phyloP scores from a whole-genome alignment of 1,284 basidiomycete genomes.

The Somion occarium region DNA sequence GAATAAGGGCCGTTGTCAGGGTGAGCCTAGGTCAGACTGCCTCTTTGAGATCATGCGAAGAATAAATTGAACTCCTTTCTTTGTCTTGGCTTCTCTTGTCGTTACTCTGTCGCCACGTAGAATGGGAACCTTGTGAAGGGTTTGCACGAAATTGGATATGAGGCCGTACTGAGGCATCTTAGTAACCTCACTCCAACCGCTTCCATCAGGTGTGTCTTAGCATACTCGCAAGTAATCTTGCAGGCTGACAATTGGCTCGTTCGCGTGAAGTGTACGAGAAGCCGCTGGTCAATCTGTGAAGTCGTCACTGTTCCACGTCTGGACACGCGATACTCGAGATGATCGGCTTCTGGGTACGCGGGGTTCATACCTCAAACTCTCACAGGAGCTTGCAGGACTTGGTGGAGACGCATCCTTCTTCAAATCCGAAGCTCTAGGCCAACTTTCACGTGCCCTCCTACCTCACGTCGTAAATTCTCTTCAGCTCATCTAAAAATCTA shows the following conservation, averaged over 20 bases:
- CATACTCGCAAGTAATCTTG: slow-evolving; percentile 9
- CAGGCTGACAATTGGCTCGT: not conserved
- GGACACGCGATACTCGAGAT: slow-evolving; percentile 77
- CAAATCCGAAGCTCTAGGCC: slow-evolving; percentile 69
- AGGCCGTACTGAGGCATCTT: slow-evolving; percentile 75
- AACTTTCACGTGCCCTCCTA: slow-evolving; percentile 56
- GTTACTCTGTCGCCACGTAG: slow-evolving; percentile 30
- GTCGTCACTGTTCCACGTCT: slow-evolving; percentile 80
- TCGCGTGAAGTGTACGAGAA: slow-evolving; percentile 65
- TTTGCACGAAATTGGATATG: slow-evolving; percentile 77
- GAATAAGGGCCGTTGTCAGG: slow-evolving; percentile 61
- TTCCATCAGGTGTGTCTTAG: slow-evolving; percentile 77
- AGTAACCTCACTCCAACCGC: slow-evolving; percentile 68
- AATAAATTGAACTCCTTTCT: slow-evolving; percentile 18
- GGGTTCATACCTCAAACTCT: slow-evolving; percentile 60
- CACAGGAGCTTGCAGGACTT: slow-evolving; percentile 76
- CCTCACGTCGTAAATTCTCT: slow-evolving; percentile 47
- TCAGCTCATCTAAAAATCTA: too few species aligned
- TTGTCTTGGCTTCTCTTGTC: slow-evolving; percentile 11
- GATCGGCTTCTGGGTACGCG: slow-evolving; percentile 61
- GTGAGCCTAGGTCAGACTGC: slow-evolving; percentile 43
- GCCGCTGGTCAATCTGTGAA: slow-evolving; percentile 79
- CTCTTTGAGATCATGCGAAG: slow-evolving; percentile 16
- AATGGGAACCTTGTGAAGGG: slow-evolving; percentile 42
- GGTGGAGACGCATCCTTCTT: slow-evolving; percentile 70